Evolutionary conservation across 352 stramenopile genomes (phyloP), one percentile per base, ranked within the genome.

Genomic region (Vaucheria bursata): DNA sequence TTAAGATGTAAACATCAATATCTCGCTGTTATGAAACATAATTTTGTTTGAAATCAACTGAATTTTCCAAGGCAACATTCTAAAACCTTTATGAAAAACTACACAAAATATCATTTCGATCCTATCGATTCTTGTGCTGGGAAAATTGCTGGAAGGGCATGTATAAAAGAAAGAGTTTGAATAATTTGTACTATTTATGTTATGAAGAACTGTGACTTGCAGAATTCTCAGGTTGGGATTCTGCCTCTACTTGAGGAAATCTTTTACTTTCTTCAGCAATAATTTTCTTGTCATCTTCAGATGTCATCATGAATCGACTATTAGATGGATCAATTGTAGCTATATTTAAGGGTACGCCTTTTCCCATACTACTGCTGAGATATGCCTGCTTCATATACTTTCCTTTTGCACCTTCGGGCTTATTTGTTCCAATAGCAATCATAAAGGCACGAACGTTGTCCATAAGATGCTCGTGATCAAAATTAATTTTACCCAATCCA

Each of bases 381-480:
- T 82, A 71, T 8, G 81, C 84, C 76, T 88, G 71, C n/a, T 29
- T 94, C 77, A 96, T 94, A 87, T 96, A 96, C 80, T 93, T 95
- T 81, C 91, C 91, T 88, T 96, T 96, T 76, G 91, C 90, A 18
- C 89, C 91, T 64, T 95, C 91, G 8, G 91, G 91, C 86, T 96
- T 96, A 80, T 89, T 89, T 71, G 95, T 90, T 50, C 86, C 88
- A 45, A 96, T 85, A 52, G 90, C 90, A 45, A 96, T 75, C 91
- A 96, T 95, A 83, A 94, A 92, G 31, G 90, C 90, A 31, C 90
- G 89, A 64, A 96, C 89, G 84, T 96, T 96, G 77, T 95, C 91
- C 32, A 96, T 85, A 81, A 96, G 86, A 45, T 89, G 88, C 73
- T 1, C 65, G 65, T 72, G 65, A 6, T 29, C 1, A 35, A 72